Evolutionary conservation across 495 filamentous ascomycete species (phyloP).

Genomic region (Aspergillus biplanus): DNA sequence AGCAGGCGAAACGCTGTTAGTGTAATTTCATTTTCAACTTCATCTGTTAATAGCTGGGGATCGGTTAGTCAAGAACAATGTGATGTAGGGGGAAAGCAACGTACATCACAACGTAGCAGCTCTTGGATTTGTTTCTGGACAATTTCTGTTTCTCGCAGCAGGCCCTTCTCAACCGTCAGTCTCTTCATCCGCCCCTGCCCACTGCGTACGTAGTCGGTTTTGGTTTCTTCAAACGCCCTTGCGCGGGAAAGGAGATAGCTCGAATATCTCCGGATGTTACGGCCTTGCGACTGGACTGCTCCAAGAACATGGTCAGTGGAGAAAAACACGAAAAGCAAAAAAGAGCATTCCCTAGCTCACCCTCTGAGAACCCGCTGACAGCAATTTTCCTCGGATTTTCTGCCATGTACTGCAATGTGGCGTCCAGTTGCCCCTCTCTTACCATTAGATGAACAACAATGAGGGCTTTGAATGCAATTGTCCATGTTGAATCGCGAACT

Average conservation of each 20-base stretch:
- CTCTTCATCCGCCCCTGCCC: constrained; percentile 83
- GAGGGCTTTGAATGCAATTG: constrained; percentile 91
- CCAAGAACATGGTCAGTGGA: constrained; percentile 20
- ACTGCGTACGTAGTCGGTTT: constrained; percentile 85
- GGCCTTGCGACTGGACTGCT: constrained; percentile 87
- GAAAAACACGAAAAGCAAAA: constrained; percentile 2
- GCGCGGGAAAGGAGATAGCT: constrained; percentile 84
- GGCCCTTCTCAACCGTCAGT: constrained; percentile 87
- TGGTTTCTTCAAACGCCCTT: constrained; percentile 77
- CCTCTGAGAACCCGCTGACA: constrained; percentile 89
- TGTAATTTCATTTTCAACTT: constrained; percentile 96
- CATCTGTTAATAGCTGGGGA: constrained; percentile 79
- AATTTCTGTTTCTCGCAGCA: constrained; percentile 88
- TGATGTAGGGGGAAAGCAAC: constrained; percentile 29
- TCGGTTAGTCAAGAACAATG: constrained; percentile 28
- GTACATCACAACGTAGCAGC: constrained; percentile 86
- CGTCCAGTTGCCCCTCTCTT: constrained; percentile 87
- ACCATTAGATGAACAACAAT: constrained; percentile 98
- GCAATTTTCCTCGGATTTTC: constrained; percentile 83
- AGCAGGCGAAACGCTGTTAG: constrained; percentile 93
- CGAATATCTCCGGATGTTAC: constrained; percentile 91
- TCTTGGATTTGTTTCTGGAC: constrained; percentile 88
- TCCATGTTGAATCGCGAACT: constrained; percentile 96
- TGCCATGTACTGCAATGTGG: constrained; percentile 82
- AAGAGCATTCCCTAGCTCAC: constrained; percentile 52